Conservation (phyloP, 106 monocot genomes). For the Allium fistulosum region DNA sequence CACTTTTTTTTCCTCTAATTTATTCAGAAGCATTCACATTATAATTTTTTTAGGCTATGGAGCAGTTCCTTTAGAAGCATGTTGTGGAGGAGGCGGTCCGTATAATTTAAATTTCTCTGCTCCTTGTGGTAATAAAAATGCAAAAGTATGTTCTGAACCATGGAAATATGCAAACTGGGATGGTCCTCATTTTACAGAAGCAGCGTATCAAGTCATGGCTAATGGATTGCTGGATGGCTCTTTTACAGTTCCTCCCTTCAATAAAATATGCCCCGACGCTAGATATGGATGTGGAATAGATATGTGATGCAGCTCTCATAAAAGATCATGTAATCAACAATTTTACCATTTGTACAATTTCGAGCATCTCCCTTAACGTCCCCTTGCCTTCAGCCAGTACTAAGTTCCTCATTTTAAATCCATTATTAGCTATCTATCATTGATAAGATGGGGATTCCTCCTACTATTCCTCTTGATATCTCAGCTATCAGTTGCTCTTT, state of each 20-base stretch:
- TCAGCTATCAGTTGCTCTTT: neutral
- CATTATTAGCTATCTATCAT: neutral
- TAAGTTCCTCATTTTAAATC: neutral
- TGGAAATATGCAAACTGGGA: conserved; percentile 39
- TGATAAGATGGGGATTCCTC: neutral
- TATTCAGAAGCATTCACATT: no score
- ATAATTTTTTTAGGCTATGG: no score
- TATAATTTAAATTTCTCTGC: conserved; percentile 37
- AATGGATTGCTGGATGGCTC: conserved; percentile 20
- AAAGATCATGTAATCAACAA: neutral
- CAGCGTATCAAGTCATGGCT: conserved; percentile 25
- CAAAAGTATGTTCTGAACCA: conserved; percentile 21
- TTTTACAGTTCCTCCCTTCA: conserved; percentile 16
- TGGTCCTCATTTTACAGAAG: conserved; percentile 52
- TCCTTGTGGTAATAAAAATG: conserved; percentile 17
- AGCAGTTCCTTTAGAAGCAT: conserved; percentile 2
- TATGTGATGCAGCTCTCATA: no score
- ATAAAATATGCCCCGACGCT: no score
- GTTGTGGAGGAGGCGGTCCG: conserved; percentile 44
- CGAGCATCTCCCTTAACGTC: neutral
- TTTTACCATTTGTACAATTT: neutral
- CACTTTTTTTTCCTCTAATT: no score
- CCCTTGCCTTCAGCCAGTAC: neutral
- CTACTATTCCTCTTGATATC: neutral
- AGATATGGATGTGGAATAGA: no score